Evolutionary conservation across 2,329 filamentous ascomycete genomes (phyloP), one percentile per base, ranked within the genome.

Genomic region (Diaporthe eres): DNA sequence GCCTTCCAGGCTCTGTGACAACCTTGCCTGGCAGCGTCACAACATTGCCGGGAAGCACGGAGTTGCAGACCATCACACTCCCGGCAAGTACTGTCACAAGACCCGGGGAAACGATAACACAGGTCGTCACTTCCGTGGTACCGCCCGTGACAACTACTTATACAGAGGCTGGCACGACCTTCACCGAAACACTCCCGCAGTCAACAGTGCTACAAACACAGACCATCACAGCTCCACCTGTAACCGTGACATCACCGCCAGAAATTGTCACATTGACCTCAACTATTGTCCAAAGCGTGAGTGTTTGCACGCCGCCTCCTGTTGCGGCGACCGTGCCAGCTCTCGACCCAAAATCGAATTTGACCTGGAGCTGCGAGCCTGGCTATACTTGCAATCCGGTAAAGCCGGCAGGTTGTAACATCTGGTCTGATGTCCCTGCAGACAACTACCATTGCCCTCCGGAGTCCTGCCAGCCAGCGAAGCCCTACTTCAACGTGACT

Each of bases 291-390:
- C 78, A 80, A 28, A 78, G 78, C 0, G 76, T 87, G 12, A 85
- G 83, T 19, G 77, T 85, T 6, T 91, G 90, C 75, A 82, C 88
- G 4, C 81, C 83, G 2, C 87, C 88, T 3, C 86, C 86, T 2
- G 86, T 86, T 39, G 73, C 71, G 28, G 60, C 82, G 51, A 74
- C 80, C 65, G 47, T 76, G 44, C 47, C 51, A 19, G 71, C 77
- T 12, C 82, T 87, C 19, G 75, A 84, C 55, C 79, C 81, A 6
- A 79, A 78, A 25, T 87, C 87, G 2, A 78, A 89, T 71, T 83
- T 82, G 53, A 89, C 88, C 0, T 91, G 87, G 84, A 90, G 90
- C 70, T 92, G 90, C 80, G 70, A 77, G 17, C 88, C 89, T 2
- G 89, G 89, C 44, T 87, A 80, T 22, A 85, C 91, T 39, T 92